Conservation (phyloP, 31 red algal species). For the Bonnemaisonia californica region DNA sequence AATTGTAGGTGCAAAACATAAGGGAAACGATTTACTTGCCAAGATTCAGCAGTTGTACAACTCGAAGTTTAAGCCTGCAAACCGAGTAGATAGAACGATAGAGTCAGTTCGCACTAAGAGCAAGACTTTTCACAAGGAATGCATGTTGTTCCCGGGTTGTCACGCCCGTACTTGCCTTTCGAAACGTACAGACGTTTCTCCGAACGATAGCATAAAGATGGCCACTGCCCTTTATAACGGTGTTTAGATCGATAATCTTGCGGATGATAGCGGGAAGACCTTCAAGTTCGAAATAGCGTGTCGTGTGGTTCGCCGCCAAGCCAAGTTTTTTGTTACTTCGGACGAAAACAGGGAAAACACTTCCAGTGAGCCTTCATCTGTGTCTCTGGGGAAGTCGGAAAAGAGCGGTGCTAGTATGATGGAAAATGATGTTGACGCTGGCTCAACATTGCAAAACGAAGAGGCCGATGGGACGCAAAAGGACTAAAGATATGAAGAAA, state of each 20-base stretch:
- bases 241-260: constrained; percentile 3
- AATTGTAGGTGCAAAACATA: too few relatives aligned
- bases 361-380: too few relatives aligned
- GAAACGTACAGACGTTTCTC: background rate
- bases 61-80: constrained; percentile 29
- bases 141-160: constrained; percentile 2
- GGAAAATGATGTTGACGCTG: too few relatives aligned
- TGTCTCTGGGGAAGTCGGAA: too few relatives aligned
- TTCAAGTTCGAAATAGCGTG: too few relatives aligned
- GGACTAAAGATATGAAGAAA: too few relatives aligned
- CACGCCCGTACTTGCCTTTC: background rate
- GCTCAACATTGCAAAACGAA: too few relatives aligned
- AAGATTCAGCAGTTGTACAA: constrained; percentile 16
- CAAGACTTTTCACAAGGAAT: constrained; percentile 25
- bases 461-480: too few relatives aligned
- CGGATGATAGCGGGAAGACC: constrained; percentile 22
- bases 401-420: too few relatives aligned
- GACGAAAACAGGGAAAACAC: too few relatives aligned
- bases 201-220: constrained; percentile 2
- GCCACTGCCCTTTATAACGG: constrained; percentile 22
- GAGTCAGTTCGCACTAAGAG: background rate
- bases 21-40: background rate
- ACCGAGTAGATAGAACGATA: background rate
- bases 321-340: too few relatives aligned
- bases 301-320: too few relatives aligned